These are phyloP conservation scores for Blastobotrys malaysiensis DNA, from an alignment of 1,139 yeast species.

Conservation along the genomic window DNA sequence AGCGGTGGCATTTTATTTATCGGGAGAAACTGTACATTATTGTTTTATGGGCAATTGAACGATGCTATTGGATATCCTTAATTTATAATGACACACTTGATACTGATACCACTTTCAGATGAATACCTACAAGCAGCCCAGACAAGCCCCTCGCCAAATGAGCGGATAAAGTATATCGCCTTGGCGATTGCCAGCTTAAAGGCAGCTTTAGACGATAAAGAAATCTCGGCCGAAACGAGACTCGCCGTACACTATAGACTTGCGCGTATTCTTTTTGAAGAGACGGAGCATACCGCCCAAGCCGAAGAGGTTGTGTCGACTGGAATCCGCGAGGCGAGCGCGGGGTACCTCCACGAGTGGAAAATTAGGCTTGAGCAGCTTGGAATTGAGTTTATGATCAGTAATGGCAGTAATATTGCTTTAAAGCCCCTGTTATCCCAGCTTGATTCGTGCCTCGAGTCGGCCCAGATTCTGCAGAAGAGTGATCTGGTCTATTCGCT, in stretches of 20 bases:
- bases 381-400: not conserved
- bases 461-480: not conserved
- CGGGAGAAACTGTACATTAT: no score
- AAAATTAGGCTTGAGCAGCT: not conserved
- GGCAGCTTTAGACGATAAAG: not conserved
- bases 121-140: slow-evolving; percentile 9
- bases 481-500: not conserved
- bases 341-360: not conserved
- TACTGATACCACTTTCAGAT: slow-evolving; percentile 9
- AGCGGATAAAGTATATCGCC: not conserved
- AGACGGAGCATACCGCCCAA: not conserved
- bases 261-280: not conserved
- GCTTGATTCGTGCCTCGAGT: not conserved
- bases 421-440: not conserved
- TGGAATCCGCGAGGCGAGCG: not conserved
- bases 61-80: not conserved
- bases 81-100: slow-evolving; percentile 1
- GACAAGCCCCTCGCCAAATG: not conserved
- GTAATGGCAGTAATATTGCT: not conserved
- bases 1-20: no score
- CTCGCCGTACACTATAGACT: not conserved
- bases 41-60: no score
- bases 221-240: not conserved
- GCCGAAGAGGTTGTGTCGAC: not conserved
- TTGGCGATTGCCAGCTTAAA: not conserved